Evolutionary conservation across 2,329 filamentous ascomycete genomes (phyloP), one percentile per base, ranked within the genome.

Genomic region (Taxawa tesnikishii): DNA sequence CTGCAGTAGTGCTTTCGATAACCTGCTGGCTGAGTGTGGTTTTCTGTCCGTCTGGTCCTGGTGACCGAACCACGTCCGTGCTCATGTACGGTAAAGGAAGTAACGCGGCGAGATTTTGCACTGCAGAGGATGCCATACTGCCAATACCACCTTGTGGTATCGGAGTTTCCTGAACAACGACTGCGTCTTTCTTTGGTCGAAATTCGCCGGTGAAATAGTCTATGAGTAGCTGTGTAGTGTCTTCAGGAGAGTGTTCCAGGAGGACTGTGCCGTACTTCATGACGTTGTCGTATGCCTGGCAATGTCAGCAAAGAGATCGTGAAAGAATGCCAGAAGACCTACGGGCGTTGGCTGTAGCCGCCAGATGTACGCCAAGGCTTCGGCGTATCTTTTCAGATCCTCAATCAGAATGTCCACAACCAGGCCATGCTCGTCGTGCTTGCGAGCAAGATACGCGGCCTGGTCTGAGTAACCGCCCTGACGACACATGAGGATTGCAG

Each of bases 391-490:
- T 53, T 92, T 90, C 0, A 88, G 85, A 47, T 98, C 88, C 50
- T 98, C 90, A 31, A 98, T 87, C 31, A 98, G 56, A 29, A 98
- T 94, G 50, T 94, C 88, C 4, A 96, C 83, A 1, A 98, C 90
- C 38, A 96, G 65, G 36, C 94, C 85, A 41, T 84, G 83, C 53
- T 98, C 90, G 5, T 83, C 81, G 49, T 98, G 87, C 54, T 94
- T 88, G 37, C 85, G 83, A 5, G 92, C 90, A 23, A 98, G 68
- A 48, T 93, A 98, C 4, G 88, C 90, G 10, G 90, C 90, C 62
- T 98, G 92, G 38, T 96, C 87, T 47, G 79, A 93, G 56, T 98
- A 98, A 1, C 90, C 88, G 8, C 88, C 90, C 59, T 98, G 90
- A 16, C 92, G 75, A 50, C 90, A 98, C 85, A 98, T 94, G 2